Evolutionary conservation across 805 yeast species (phyloP), one percentile per base, ranked within the genome.

Genomic region (Candida takata): DNA sequence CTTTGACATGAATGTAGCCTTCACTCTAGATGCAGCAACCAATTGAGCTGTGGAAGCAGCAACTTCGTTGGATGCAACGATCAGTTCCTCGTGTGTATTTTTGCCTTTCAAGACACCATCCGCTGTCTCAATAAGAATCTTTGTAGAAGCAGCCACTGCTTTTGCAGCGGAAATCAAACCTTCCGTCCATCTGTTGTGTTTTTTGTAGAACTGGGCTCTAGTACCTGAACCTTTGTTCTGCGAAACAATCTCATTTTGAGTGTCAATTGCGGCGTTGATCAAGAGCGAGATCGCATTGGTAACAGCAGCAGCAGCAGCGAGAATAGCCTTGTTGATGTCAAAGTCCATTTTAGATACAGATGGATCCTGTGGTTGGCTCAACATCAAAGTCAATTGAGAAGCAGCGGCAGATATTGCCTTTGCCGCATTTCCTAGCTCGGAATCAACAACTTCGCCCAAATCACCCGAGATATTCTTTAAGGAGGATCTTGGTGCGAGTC

Each of bases 31-130:
- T 1, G 95, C 92, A 6, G 95, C 88, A 6, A 86, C 96, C 35
- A 86, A 69, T 63, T 86, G 96, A 3, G 90, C 94, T 1, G 95
- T 86, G 0, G 95, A 80, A 0, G 95, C 87, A 2, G 95, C 88
- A 8, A 86, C 95, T 55, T 86, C 95, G 49, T 84, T 84, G 2
- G 94, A 85, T 0, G 95, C 90, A 18, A 86, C 95, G 48, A 86
- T 82, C 41, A 86, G 70, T 60, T 85, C 84, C 54, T 86, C 95
- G 38, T 78, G 85, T 0, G 84, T 64, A 45, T 78, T 79, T n/a
- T 58, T 56, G 2, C 70, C 69, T 34, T 71, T 67, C 27, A 86
- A 62, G 13, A 84, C 85, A 14, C 94, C 92, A 60, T 85, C 92
- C 0, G 95, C 94, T n/a, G 85, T 81, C 41, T 74, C 74, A 41